Evolutionary conservation across 106 monocot genomes (phyloP), one percentile per base, ranked within the genome.

Genomic region (Allium cepa): DNA sequence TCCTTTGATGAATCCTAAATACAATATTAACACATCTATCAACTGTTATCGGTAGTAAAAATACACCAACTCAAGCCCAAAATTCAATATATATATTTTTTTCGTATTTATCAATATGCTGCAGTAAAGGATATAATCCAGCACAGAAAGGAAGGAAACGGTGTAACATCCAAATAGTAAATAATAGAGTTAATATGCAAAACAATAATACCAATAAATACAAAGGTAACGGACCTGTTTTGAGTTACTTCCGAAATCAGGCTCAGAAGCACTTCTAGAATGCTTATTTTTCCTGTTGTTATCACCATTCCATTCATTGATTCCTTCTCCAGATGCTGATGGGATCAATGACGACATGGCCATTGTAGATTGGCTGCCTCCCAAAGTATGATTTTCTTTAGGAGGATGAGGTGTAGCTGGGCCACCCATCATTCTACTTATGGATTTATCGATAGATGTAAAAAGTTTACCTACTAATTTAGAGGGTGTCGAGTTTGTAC

Each of bases 401-500:
- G 91, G 81, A 49, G 88, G 88, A 11, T 84, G 69, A 56, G 91
- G 60, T 74, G 82, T 59, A 18, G 88, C 78, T 13, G 85, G 88
- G 28, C 85, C 71, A 66, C 95, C 88, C 60, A 96, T 96, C 80
- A 96, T 88, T 10, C 91, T 82, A 69, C 80, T 75, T 68, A 96
- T 78, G 17, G 91, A 85, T 73, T 71, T 83, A 80, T 96, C 95
- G 53, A 96, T 75, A 52, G 95, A 79, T 36, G 79, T 96, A 66
- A 96, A 86, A 46, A 96, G 27, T 76, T 96, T 96, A 17, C 88
- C 91, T 17, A 96, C 95, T 47, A 96, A 53, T 77, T 96, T 96
- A 47, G 73, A 53, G 68, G 95, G 83, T 50, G 85, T 91, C 71
- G 88, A 75, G 57, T 83, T 86, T 62, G 85, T 80, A 49, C 77